Base-by-base conservation (phyloP, 2,329 filamentous ascomycete genomes). In the Verticillium nubilum region DNA sequence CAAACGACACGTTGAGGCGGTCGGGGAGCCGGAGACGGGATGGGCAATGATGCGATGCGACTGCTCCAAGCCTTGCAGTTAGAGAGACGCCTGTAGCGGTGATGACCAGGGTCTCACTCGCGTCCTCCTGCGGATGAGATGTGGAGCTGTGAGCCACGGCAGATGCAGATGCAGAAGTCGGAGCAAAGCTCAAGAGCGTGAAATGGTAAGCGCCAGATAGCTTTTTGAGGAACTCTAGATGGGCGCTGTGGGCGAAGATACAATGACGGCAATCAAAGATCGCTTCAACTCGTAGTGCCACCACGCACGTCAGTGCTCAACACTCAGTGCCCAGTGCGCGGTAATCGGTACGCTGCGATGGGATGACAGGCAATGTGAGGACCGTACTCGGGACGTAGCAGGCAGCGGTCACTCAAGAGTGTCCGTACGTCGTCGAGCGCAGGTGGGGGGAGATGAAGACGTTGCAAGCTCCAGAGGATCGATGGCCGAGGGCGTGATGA, bases 101-200 rank as follows among this genome's bases (percentile, higher is more conserved):
- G 75, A 75, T 66, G 70, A 73, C 71, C 63, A 70, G 71, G 72
- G 70, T 75, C 69, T 75, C 70, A 74, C 75, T 76, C 72, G 74
- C 65, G 65, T 67, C 54, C 66, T 65, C 69, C 62, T 69, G 60
- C 62, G 64, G 63, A 66, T 62, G 61, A 53, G 52, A 29, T 52
- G 62, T 63, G 58, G 63, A 60, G 61, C 54, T 60, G n/a, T 7
- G 19, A 50, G 42, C 54, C 53, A 58, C 56, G 37, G 42, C 50
- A 62, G 60, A 61, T 63, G 63, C 62, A 63, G 63, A 52, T 62
- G 57, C 54, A 61, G 42, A 56, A 25, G 42, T 19, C 23, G 42
- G n/a, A 12, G 42, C 42, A 50, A n/a, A n/a, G n/a, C n/a, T n/a
- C n/a, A n/a, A n/a, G n/a, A n/a, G n/a, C n/a, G n/a, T n/a, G n/a